These are phyloP conservation scores for Russula ochroleuca DNA, from an alignment of 768 basidiomycete genomes.

Conservation along the genomic window DNA sequence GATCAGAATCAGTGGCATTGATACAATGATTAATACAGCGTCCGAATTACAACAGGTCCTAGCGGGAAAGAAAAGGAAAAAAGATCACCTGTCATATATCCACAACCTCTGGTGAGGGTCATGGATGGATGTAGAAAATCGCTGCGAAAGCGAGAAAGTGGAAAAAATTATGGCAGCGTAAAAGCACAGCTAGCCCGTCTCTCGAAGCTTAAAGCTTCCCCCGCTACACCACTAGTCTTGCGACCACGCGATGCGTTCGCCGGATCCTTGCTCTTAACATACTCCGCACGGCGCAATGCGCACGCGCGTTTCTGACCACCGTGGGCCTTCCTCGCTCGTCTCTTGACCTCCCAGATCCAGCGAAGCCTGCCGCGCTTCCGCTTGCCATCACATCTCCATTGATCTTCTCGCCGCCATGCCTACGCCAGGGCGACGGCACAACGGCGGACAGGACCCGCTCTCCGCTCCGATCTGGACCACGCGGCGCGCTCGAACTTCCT, in stretches of 20 bases:
- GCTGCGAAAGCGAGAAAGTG: slow-evolving; percentile 22
- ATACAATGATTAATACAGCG: no score
- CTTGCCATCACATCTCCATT: slow-evolving; percentile 7
- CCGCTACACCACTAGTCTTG: slow-evolving; percentile 23
- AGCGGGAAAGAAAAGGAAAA: not conserved
- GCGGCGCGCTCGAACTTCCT: not conserved
- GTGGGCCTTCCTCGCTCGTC: not conserved
- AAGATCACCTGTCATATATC: not conserved
- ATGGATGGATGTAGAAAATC: not conserved
- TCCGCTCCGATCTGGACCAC: slow-evolving; percentile 16
- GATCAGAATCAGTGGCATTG: no score
- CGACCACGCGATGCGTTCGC: slow-evolving; percentile 18
- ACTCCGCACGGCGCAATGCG: slow-evolving; percentile 9
- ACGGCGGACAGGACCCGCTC: slow-evolving; percentile 21
- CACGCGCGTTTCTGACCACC: slow-evolving; percentile 25
- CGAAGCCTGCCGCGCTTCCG: slow-evolving; percentile 17
- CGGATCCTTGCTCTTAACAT: slow-evolving; percentile 23
- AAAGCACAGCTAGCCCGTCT: slow-evolving; percentile 12
- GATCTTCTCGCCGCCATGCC: slow-evolving; percentile 6
- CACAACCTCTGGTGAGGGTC: no score
- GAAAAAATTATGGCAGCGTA: slow-evolving; percentile 27
- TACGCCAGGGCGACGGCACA: not conserved
- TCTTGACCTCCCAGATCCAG: not conserved
- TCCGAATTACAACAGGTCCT: not conserved
- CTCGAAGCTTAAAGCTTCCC: slow-evolving; percentile 18